Conservation (phyloP, 192 early-diverging fungal genomes). For the Rhizophagus sp. region DNA sequence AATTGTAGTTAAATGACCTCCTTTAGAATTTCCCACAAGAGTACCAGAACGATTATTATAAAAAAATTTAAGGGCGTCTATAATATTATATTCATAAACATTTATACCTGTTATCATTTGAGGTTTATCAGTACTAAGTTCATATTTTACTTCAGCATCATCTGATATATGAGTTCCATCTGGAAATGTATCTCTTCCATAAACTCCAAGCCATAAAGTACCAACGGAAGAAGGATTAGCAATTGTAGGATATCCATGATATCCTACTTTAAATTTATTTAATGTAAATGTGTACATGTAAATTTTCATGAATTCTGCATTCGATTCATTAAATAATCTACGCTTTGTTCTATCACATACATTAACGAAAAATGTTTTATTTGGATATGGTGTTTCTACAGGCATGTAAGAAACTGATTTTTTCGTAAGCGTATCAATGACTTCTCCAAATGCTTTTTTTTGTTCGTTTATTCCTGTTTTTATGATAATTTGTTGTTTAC, state of each 20-base stretch:
- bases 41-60: neutral
- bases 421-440: neutral
- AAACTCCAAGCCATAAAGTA: neutral
- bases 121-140: neutral
- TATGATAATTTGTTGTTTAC: neutral
- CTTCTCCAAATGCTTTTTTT: neutral
- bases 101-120: neutral
- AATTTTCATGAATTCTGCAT: conserved; percentile 11
- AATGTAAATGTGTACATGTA: conserved; percentile 11
- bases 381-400: neutral
- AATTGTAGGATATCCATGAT: neutral
- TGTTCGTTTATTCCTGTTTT: neutral
- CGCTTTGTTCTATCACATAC: neutral
- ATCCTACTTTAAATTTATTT: neutral
- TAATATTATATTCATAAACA: neutral
- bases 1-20: neutral
- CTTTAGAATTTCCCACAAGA: neutral
- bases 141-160: neutral
- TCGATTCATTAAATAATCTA: conserved; percentile 3
- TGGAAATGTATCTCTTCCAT: neutral
- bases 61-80: neutral
- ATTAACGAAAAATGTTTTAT: neutral
- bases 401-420: neutral
- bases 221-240: neutral
- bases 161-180: neutral